Evolutionary conservation across 2,329 filamentous ascomycete genomes (phyloP).

Genomic region (Alternaria burnsii): DNA sequence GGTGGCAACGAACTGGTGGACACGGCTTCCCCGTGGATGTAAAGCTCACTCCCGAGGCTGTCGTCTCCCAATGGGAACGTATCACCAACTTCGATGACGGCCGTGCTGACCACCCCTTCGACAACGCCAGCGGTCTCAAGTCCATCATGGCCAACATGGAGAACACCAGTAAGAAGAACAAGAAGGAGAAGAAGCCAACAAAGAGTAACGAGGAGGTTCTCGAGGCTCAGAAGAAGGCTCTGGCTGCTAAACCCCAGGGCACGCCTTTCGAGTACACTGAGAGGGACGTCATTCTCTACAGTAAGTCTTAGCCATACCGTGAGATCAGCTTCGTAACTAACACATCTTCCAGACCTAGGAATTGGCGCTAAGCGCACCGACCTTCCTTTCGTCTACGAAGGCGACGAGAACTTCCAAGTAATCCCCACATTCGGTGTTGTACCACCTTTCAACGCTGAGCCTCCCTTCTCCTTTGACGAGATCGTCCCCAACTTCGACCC

Average conservation of each 20-base stretch:
- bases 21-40: constrained; percentile 91
- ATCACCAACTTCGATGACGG: constrained; percentile 89
- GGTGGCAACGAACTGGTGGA: constrained; percentile 93
- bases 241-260: constrained; percentile 74
- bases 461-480: constrained; percentile 80
- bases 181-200: constrained; percentile 55
- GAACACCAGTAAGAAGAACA: constrained; percentile 67
- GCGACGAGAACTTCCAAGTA: constrained; percentile 89
- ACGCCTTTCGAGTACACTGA: constrained; percentile 86
- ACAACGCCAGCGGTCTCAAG: constrained; percentile 77
- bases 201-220: constrained; percentile 72
- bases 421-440: constrained; percentile 96
- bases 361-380: constrained; percentile 91
- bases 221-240: constrained; percentile 76
- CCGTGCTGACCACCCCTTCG: constrained; percentile 85
- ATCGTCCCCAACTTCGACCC: constrained; percentile 95
- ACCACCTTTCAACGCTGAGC: constrained; percentile 85
- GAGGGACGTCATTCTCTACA: constrained; percentile 92
- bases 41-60: constrained; percentile 78
- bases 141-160: constrained; percentile 86
- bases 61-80: constrained; percentile 68
- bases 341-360: constrained; percentile 69
- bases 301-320: constrained; percentile 32
- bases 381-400: constrained; percentile 88
- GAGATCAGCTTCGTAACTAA: constrained; percentile 26